These are phyloP conservation scores for Jackrogersella multiformis DNA, from an alignment of 495 filamentous ascomycete species.

Conservation along the genomic window DNA sequence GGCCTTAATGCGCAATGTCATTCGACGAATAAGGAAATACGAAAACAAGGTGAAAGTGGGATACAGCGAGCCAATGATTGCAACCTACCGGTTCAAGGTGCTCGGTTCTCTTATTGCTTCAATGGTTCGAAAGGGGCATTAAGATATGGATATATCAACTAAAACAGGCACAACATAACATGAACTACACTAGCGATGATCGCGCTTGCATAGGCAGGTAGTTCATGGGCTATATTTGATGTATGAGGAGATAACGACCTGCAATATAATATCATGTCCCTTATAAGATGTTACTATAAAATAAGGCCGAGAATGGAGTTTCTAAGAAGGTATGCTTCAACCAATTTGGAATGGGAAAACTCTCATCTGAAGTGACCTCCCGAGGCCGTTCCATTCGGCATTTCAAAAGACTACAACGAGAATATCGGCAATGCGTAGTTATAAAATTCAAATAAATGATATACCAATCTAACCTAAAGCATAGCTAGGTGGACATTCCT, in stretches of 20 bases:
- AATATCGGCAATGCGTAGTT: constrained; percentile 1
- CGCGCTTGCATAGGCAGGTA: constrained; percentile 27
- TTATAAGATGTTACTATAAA: too few relatives aligned
- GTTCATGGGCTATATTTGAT: neutral
- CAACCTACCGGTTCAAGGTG: neutral
- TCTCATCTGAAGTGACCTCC: neutral
- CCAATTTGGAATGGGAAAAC: neutral
- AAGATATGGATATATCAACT: too few relatives aligned
- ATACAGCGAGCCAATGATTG: constrained; percentile 10
- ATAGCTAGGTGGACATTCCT: too few relatives aligned
- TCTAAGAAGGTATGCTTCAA: too few relatives aligned
- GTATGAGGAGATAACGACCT: too few relatives aligned
- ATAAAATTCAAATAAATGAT: too few relatives aligned
- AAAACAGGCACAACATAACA: neutral
- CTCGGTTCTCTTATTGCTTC: neutral
- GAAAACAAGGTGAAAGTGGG: neutral
- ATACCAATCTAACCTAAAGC: too few relatives aligned
- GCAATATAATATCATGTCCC: too few relatives aligned
- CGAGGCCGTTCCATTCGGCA: neutral
- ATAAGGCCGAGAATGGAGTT: neutral
- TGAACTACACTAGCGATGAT: constrained; percentile 12
- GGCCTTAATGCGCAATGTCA: neutral
- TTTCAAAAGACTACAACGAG: neutral
- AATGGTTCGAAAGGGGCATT: too few relatives aligned
- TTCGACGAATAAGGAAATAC: neutral